Evolutionary conservation across 2,329 filamentous ascomycete species (phyloP).

Genomic region (Colletotrichum trifolii): DNA sequence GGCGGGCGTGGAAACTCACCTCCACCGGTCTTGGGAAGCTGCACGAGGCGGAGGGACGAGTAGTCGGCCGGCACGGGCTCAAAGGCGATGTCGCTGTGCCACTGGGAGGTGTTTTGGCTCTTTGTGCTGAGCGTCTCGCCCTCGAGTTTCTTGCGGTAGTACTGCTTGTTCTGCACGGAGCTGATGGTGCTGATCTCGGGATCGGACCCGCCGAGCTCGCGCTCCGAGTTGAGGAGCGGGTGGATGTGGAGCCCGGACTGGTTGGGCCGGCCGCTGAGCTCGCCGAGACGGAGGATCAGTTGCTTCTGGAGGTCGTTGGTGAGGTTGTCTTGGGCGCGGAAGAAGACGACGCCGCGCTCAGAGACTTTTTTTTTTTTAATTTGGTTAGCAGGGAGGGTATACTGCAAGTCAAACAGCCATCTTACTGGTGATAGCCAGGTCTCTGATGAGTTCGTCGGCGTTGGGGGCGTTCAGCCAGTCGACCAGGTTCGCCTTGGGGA

Average conservation of each 20-base stretch:
- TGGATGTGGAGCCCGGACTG: conserved; percentile 70
- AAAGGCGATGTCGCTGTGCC: conserved; percentile 68
- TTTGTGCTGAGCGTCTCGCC: conserved; percentile 45
- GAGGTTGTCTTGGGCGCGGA: conserved; percentile 68
- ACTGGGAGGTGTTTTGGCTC: conserved; percentile 46
- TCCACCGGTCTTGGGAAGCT: conserved; percentile 66
- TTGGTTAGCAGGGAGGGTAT: background rate
- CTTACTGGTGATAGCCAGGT: conserved; percentile 70
- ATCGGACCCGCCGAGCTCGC: conserved; percentile 64
- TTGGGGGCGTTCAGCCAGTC: conserved; percentile 66
- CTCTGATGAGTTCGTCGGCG: conserved; percentile 65
- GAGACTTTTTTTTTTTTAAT: conserved; percentile 59
- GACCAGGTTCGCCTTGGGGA: conserved; percentile 59
- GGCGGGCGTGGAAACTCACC: conserved; percentile 21
- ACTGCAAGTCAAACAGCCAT: background rate
- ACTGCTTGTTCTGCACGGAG: conserved; percentile 58
- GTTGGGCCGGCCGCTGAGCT: conserved; percentile 67
- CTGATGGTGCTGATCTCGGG: conserved; percentile 70
- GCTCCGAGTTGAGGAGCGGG: conserved; percentile 64
- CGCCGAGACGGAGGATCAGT: conserved; percentile 67
- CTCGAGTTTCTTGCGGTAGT: conserved; percentile 42
- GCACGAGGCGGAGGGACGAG: conserved; percentile 66
- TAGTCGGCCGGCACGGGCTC: conserved; percentile 71
- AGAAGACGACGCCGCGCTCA: conserved; percentile 72
- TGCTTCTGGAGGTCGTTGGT: conserved; percentile 70